Base-by-base conservation (phyloP, 2,329 filamentous ascomycete species). In the Nannizzia gypsea region DNA sequence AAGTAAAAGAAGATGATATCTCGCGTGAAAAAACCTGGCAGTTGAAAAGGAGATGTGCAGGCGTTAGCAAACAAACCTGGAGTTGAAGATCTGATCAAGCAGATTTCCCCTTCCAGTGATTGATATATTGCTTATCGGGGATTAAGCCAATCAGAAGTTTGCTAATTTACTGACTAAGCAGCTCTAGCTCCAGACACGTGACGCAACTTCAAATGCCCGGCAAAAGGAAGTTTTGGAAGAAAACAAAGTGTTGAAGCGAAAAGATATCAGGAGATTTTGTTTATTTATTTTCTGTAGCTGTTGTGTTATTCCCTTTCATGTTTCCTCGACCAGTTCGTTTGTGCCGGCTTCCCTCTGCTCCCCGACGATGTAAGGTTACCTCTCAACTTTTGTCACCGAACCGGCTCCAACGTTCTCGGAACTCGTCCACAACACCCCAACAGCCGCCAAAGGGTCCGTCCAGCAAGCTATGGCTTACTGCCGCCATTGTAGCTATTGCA, bases 401-500 rank as follows among this genome's bases (percentile, higher is more conserved):
- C n/a, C 34, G 11, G 8, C 20, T 28, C 11, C 54, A 24, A 56
- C 38, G 31, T 31, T 9, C n/a, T 22, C 34, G 55, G 13, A 57
- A 42, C 22, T 48, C 56, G 17, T 42, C 56, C 1, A 48, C 40
- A 17, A 13, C 56, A 46, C 6, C 56, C 20, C 38, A 58, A 24
- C 56, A 6, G 11, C 62, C 56, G 63, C 61, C 56, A 62, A 65
- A 42, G 56, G 58, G 65, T 22, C 63, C 66, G 9, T 68, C 66
- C 57, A 65, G 62, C 48, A 66, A 64, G 40, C 66, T 65, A 60
- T 75, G 72, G 72, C 61, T 74, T 50, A 69, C 69, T 42, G 60
- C 74, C 60, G 65, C 67, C 28, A 54, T 71, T 57, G 64, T 75
- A 50, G 73, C 71, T 26, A 64, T 66, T 24, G 64, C 67, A n/a